A percentile compares a stretch with the other conserved stretches of the same genome.
Evolutionary conservation across 768 basidiomycete genomes (phyloP).

Genomic region (Hortiboletus campestris): DNA sequence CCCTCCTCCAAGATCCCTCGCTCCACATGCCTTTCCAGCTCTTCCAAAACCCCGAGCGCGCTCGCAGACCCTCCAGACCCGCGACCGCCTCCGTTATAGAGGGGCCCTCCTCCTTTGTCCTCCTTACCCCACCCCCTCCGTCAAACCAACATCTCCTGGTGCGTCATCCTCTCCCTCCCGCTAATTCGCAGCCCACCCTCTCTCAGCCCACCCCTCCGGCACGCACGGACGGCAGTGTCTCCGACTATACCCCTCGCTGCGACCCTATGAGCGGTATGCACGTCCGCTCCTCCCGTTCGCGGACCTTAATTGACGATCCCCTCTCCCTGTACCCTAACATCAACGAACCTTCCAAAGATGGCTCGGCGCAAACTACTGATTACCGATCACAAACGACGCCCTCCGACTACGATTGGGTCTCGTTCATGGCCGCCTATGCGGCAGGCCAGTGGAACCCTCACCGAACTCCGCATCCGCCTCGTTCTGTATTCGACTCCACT

Average conservation of each 20-base stretch:
- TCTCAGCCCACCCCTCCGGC: conserved; percentile 4
- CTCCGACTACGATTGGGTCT: conserved; percentile 62
- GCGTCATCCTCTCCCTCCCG: neutral
- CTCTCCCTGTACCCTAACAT: conserved; percentile 21
- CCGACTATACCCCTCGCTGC: conserved; percentile 10
- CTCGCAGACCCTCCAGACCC: conserved; percentile 35
- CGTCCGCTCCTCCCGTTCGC: neutral
- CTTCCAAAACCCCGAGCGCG: conserved; percentile 29
- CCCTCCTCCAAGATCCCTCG: conserved; percentile 22
- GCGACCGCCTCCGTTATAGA: conserved; percentile 47
- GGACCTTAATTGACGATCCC: neutral
- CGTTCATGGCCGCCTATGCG: conserved; percentile 76
- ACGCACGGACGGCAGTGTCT: conserved; percentile 6
- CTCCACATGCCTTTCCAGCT: conserved; percentile 36
- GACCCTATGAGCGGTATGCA: conserved; percentile 26
- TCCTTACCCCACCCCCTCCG: conserved; percentile 33
- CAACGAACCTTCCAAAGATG: conserved; percentile 12
- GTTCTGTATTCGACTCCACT: conserved; percentile 25
- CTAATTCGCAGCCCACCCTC: neutral
- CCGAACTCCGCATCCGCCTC: conserved; percentile 60
- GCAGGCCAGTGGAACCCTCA: conserved; percentile 79
- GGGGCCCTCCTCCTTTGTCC: conserved; percentile 38
- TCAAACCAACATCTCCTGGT: conserved; percentile 11
- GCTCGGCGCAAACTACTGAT: conserved; percentile 9
- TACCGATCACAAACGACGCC: conserved; percentile 17